phyloP scores from a whole-genome alignment of 805 yeast species.

The Komagataella pseudopastoris region DNA sequence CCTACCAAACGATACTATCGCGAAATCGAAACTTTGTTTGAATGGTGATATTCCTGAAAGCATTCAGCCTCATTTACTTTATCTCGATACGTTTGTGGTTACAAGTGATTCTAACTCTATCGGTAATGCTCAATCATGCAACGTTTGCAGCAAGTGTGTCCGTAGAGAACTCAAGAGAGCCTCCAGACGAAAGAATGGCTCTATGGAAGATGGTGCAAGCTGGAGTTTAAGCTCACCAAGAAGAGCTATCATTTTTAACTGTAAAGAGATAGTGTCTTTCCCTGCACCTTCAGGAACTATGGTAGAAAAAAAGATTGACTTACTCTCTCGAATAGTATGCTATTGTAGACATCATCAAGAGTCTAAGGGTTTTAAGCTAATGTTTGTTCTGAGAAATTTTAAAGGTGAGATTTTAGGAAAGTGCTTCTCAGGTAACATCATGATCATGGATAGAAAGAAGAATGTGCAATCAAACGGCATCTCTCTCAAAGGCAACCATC shows the following conservation, averaged over 20 bases:
- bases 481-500: slow-evolving; percentile 9
- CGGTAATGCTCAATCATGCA: slow-evolving; percentile 28
- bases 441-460: slow-evolving; percentile 93
- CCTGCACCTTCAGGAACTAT: slow-evolving; percentile 36
- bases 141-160: slow-evolving; percentile 79
- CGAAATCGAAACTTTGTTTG: slow-evolving; percentile 69
- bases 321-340: slow-evolving; percentile 74
- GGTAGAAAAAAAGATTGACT: slow-evolving; percentile 26
- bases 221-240: slow-evolving; percentile 67
- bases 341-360: slow-evolving; percentile 94
- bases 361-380: slow-evolving; percentile 65
- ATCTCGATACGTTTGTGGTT: slow-evolving; percentile 71
- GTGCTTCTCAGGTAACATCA: slow-evolving; percentile 56
- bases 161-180: slow-evolving; percentile 92
- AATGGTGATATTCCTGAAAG: slow-evolving; percentile 32
- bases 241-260: slow-evolving; percentile 82
- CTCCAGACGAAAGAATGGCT: slow-evolving; percentile 76
- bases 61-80: slow-evolving; percentile 40
- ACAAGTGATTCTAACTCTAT: slow-evolving; percentile 1
- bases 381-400: slow-evolving; percentile 53
- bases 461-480: slow-evolving; percentile 16
- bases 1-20: slow-evolving; percentile 76
- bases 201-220: slow-evolving; percentile 56
- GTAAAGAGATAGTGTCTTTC: slow-evolving; percentile 73
- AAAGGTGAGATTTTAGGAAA: slow-evolving; percentile 57